These are phyloP conservation scores for Podospora appendiculata DNA, from an alignment of 495 filamentous ascomycete genomes.

Conservation along the genomic window DNA sequence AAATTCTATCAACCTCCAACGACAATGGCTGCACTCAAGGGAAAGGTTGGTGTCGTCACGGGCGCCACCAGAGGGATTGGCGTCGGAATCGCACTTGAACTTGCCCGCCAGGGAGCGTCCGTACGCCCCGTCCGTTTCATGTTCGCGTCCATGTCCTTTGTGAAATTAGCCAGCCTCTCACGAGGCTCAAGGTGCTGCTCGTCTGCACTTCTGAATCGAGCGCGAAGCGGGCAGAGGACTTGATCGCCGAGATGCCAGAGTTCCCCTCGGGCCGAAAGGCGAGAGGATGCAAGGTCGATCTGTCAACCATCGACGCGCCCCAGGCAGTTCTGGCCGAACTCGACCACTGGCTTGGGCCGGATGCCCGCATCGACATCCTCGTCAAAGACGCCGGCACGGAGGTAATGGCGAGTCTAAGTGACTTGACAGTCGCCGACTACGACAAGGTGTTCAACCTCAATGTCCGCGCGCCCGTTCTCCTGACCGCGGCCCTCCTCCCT, in stretches of 20 bases:
- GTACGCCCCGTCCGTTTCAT: not conserved
- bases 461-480: constrained; percentile 57
- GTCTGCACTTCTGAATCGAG: constrained; percentile 4
- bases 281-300: constrained; percentile 6
- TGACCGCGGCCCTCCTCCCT: constrained; percentile 49
- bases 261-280: not conserved
- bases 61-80: constrained; percentile 8
- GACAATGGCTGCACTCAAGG: not conserved
- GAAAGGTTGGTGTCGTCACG: constrained; percentile 7
- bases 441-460: constrained; percentile 47
- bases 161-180: not conserved
- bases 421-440: constrained; percentile 51
- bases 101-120: constrained; percentile 3
- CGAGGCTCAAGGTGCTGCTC: constrained; percentile 3
- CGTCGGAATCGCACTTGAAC: constrained; percentile 6
- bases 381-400: constrained; percentile 52
- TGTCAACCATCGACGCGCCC: not conserved
- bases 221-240: not conserved
- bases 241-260: not conserved
- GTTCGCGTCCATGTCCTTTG: too few relatives aligned
- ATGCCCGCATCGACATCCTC: constrained; percentile 39
- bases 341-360: constrained; percentile 3
- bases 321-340: not conserved
- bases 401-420: constrained; percentile 40
- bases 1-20: too few relatives aligned